These are phyloP conservation scores for Eimeria sp. DNA, from an alignment of 169 alveolate species.

Conservation along the genomic window DNA sequence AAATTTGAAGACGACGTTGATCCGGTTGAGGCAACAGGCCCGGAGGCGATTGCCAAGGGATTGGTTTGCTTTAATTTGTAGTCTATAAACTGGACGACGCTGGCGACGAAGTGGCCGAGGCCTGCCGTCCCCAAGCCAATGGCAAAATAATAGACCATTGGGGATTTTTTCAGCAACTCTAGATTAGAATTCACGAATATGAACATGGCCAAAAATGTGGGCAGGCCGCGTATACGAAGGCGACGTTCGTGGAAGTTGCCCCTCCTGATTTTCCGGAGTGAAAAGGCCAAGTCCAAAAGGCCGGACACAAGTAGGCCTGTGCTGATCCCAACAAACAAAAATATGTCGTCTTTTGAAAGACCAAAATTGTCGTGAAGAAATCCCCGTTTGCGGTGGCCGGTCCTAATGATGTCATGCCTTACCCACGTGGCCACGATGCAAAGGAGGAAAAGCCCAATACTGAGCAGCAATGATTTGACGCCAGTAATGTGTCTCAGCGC, in stretches of 20 bases:
- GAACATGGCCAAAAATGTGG: neutral
- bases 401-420: neutral
- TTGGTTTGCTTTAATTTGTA: no score
- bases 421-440: neutral
- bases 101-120: no score
- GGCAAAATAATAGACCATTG: no score
- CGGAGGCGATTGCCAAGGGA: no score
- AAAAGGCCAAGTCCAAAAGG: neutral
- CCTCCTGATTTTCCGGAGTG: neutral
- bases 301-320: neutral
- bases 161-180: no score
- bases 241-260: neutral
- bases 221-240: neutral
- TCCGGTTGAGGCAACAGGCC: no score
- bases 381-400: no score
- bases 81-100: no score
- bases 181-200: no score
- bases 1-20: no score
- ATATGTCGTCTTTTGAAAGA: neutral
- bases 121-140: no score
- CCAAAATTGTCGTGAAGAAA: no score
- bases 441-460: neutral
- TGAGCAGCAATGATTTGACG: neutral
- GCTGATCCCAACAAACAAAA: neutral
- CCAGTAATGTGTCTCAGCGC: neutral